Evolutionary conservation across 805 yeast species (phyloP).

Genomic region (Saturnispora dispora): DNA sequence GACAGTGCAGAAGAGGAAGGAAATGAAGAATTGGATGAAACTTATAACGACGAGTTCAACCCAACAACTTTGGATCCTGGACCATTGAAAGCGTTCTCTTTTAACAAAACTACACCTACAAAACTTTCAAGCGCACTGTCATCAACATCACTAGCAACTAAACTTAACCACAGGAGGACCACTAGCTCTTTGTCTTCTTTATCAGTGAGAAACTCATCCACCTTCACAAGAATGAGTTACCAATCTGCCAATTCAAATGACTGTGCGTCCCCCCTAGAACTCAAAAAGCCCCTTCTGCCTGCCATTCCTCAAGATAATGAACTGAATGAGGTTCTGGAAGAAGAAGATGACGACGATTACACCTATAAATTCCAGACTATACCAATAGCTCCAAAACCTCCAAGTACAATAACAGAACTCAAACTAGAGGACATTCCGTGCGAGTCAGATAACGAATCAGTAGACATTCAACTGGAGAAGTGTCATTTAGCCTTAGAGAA

Average conservation of each 20-base stretch:
- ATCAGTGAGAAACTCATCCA: neutral
- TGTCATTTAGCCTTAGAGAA: neutral
- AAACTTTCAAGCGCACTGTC: neutral
- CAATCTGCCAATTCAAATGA: conserved; percentile 1
- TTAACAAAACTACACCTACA: conserved; percentile 3
- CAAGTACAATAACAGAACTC: neutral
- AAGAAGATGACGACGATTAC: neutral
- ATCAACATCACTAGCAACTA: neutral
- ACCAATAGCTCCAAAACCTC: conserved; percentile 1
- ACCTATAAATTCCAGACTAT: neutral
- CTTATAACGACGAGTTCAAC: neutral
- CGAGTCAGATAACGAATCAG: neutral
- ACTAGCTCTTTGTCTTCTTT: neutral
- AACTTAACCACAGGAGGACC: neutral
- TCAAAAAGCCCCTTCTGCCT: neutral
- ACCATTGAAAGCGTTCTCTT: conserved; percentile 1
- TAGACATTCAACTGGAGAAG: neutral
- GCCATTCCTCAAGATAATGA: neutral
- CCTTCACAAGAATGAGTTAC: neutral
- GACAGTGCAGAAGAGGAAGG: neutral
- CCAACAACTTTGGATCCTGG: neutral
- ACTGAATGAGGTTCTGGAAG: neutral
- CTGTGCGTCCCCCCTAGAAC: neutral
- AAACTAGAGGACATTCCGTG: neutral
- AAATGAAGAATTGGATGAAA: neutral